phyloP scores from a whole-genome alignment of 495 filamentous ascomycete genomes.

The Hypoxylon trugodes region DNA sequence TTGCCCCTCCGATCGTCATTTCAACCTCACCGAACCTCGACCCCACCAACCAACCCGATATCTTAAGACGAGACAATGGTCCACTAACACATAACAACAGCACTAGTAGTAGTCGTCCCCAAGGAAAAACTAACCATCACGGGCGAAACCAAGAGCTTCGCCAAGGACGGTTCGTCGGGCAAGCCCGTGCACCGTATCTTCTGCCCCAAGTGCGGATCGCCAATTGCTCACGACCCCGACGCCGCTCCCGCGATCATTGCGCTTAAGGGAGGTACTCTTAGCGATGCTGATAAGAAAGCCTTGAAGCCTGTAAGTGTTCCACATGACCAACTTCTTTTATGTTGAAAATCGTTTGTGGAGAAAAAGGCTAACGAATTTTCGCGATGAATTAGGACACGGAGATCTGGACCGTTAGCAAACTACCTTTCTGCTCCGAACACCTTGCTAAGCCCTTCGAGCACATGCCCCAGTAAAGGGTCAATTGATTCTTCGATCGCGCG shows the following conservation, averaged over 20 bases:
- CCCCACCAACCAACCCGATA: neutral
- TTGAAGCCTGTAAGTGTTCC: constrained; percentile 65
- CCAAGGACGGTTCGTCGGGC: constrained; percentile 63
- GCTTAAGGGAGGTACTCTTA: constrained; percentile 71
- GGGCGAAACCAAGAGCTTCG: constrained; percentile 70
- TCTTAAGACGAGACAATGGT: neutral
- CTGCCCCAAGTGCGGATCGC: constrained; percentile 73
- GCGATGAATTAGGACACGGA: constrained; percentile 61
- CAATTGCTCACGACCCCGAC: constrained; percentile 74
- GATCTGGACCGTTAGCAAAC: constrained; percentile 73
- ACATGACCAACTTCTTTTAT: neutral
- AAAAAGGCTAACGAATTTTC: neutral
- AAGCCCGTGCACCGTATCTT: constrained; percentile 70
- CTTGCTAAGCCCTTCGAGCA: constrained; percentile 66
- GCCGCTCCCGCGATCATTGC: constrained; percentile 73
- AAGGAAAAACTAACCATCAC: constrained; percentile 67
- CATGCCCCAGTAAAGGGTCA: constrained; percentile 63
- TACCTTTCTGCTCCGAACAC: constrained; percentile 72
- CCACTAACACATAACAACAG: constrained; percentile 48
- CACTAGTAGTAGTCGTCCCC: constrained; percentile 70
- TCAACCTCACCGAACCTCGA: neutral
- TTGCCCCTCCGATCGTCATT: neutral
- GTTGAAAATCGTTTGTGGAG: neutral
- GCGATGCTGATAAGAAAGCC: constrained; percentile 69
- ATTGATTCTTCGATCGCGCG: too few species aligned